Evolutionary conservation across 805 yeast species (phyloP).

Genomic region (Tanozyma kutaoensis): DNA sequence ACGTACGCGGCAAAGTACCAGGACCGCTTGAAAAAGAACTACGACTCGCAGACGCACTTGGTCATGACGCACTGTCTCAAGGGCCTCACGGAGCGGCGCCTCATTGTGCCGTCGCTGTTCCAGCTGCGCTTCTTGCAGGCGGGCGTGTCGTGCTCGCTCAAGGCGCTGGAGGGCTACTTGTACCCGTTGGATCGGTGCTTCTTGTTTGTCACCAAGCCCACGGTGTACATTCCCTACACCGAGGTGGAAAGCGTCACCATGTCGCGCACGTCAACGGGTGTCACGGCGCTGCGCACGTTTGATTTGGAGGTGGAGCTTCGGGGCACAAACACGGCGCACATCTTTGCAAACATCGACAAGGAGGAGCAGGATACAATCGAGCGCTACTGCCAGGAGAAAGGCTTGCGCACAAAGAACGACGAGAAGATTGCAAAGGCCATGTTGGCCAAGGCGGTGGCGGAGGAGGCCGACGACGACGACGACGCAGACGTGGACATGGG

Average conservation of each 20-base stretch:
- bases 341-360: constrained; percentile 77
- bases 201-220: constrained; percentile 86
- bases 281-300: constrained; percentile 75
- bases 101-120: constrained; percentile 76
- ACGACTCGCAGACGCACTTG: constrained; percentile 75
- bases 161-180: constrained; percentile 89
- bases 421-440: constrained; percentile 77
- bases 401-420: constrained; percentile 73
- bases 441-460: constrained; percentile 64
- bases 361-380: constrained; percentile 82
- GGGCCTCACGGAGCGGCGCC: constrained; percentile 80
- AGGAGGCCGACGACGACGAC: constrained; percentile 36
- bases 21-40: constrained; percentile 58
- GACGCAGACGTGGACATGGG: constrained; percentile 36
- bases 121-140: constrained; percentile 66
- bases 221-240: constrained; percentile 76
- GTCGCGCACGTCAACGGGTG: constrained; percentile 75
- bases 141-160: constrained; percentile 83
- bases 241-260: constrained; percentile 70
- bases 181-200: constrained; percentile 89
- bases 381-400: constrained; percentile 62
- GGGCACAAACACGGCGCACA: constrained; percentile 52
- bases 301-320: constrained; percentile 73
- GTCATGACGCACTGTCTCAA: constrained; percentile 81
- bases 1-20: constrained; percentile 69